Evolutionary conservation across 805 yeast genomes (phyloP).

Genomic region (Maudiozyma bulderi): DNA sequence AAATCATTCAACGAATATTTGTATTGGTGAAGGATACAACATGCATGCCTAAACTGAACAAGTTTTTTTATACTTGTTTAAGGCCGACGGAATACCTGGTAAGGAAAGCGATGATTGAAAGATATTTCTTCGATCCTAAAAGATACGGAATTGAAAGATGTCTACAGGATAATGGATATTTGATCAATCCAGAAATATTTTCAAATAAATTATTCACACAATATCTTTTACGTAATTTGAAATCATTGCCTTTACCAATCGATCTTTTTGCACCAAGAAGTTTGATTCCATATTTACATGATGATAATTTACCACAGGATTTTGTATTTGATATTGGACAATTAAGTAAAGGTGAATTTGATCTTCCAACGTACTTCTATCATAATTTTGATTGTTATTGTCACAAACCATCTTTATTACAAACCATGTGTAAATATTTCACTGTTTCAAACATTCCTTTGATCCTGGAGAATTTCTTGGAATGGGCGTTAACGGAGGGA

Average conservation of each 20-base stretch:
- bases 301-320: not conserved
- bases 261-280: not conserved
- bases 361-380: constrained; percentile 16
- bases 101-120: constrained; percentile 8
- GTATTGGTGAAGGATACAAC: constrained; percentile 2
- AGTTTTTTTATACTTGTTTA: constrained; percentile 11
- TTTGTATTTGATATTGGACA: not conserved
- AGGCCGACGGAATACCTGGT: constrained; percentile 8
- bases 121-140: constrained; percentile 4
- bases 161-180: not conserved
- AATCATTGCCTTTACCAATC: not conserved
- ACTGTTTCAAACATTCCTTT: constrained; percentile 1
- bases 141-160: constrained; percentile 1
- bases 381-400: constrained; percentile 9
- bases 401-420: constrained; percentile 5
- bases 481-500: not conserved
- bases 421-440: constrained; percentile 5
- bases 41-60: constrained; percentile 8
- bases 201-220: not conserved
- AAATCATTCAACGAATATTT: constrained; percentile 11
- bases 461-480: not conserved
- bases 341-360: constrained; percentile 2
- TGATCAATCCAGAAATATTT: constrained; percentile 8
- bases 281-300: not conserved
- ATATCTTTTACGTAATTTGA: not conserved